phyloP scores from a whole-genome alignment of 805 yeast species.

The Metschnikowia shivogae region DNA sequence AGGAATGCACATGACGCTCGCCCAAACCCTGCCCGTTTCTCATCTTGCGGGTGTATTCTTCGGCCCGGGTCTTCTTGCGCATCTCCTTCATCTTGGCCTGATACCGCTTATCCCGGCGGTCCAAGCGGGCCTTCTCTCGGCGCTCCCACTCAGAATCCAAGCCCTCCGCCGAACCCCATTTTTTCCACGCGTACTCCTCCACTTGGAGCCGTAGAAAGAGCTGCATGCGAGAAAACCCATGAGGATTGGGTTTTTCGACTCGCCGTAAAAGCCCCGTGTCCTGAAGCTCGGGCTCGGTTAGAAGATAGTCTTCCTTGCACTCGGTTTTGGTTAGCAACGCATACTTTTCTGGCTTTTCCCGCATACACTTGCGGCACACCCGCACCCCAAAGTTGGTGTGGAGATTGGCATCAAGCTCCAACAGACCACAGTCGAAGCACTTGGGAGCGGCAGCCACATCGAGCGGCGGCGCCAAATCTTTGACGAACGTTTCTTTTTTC shows the following conservation, averaged over 20 bases:
- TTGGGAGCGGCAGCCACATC: slow-evolving; percentile 72
- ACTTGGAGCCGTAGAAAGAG: slow-evolving; percentile 83
- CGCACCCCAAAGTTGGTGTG: slow-evolving; percentile 63
- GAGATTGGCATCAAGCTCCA: slow-evolving; percentile 75
- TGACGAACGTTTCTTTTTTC: slow-evolving; percentile 31
- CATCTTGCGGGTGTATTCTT: slow-evolving; percentile 70
- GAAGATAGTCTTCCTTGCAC: slow-evolving; percentile 83
- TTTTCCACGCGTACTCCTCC: slow-evolving; percentile 87
- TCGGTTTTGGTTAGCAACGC: slow-evolving; percentile 92
- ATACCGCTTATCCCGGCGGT: slow-evolving; percentile 74
- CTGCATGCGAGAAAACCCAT: slow-evolving; percentile 91
- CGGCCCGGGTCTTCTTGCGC: slow-evolving; percentile 90
- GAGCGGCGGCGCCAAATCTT: slow-evolving; percentile 66
- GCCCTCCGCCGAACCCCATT: slow-evolving; percentile 91
- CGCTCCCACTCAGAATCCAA: slow-evolving; percentile 90
- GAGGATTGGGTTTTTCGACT: slow-evolving; percentile 90
- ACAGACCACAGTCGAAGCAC: slow-evolving; percentile 77
- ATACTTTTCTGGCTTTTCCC: slow-evolving; percentile 77
- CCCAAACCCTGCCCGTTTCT: slow-evolving; percentile 54
- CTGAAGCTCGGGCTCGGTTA: slow-evolving; percentile 88
- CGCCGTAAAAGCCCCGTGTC: slow-evolving; percentile 68
- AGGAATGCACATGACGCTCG: slow-evolving; percentile 67
- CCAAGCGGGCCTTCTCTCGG: slow-evolving; percentile 67
- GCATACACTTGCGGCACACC: slow-evolving; percentile 78
- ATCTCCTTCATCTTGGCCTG: slow-evolving; percentile 76